phyloP scores from a whole-genome alignment of 164 flowering plant genomes.

The Magnolia sinica region DNA sequence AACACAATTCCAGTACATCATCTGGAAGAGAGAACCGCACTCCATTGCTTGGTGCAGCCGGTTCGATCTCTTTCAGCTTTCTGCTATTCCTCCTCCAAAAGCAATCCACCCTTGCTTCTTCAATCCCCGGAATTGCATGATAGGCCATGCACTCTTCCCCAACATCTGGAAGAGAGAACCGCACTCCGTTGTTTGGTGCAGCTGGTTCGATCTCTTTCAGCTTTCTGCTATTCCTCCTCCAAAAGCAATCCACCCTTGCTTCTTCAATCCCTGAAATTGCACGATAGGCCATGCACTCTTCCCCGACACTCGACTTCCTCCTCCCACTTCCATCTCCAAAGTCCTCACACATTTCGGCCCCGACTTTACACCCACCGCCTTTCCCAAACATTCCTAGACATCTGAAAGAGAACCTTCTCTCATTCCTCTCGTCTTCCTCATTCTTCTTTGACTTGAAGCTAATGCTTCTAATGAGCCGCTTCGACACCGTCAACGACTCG shows the following conservation, averaged over 20 bases:
- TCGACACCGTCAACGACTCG: conserved; percentile 60
- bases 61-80: conserved; percentile 39
- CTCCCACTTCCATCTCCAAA: conserved; percentile 46
- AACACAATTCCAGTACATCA: conserved; percentile 88
- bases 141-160: conserved; percentile 60
- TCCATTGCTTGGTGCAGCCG: conserved; percentile 14
- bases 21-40: conserved; percentile 70
- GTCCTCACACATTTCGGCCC: conserved; percentile 73
- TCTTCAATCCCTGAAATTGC: conserved; percentile 57
- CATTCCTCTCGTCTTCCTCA: conserved; percentile 49
- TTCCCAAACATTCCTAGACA: conserved; percentile 72
- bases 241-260: conserved; percentile 72
- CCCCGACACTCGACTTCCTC: conserved; percentile 66
- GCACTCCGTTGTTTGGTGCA: neutral
- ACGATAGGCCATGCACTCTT: conserved; percentile 52
- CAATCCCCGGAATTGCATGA: conserved; percentile 46
- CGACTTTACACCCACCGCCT: conserved; percentile 94
- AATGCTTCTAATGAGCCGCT: conserved; percentile 62
- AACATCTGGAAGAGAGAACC: conserved; percentile 13
- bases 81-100: conserved; percentile 64
- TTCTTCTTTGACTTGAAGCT: conserved; percentile 62
- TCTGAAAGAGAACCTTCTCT: conserved; percentile 43
- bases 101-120: conserved; percentile 24
- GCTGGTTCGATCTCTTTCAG: conserved; percentile 32
- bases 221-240: conserved; percentile 60